Conservation (phyloP, 768 basidiomycete species). For the Lactarius pseudohatsudake region DNA sequence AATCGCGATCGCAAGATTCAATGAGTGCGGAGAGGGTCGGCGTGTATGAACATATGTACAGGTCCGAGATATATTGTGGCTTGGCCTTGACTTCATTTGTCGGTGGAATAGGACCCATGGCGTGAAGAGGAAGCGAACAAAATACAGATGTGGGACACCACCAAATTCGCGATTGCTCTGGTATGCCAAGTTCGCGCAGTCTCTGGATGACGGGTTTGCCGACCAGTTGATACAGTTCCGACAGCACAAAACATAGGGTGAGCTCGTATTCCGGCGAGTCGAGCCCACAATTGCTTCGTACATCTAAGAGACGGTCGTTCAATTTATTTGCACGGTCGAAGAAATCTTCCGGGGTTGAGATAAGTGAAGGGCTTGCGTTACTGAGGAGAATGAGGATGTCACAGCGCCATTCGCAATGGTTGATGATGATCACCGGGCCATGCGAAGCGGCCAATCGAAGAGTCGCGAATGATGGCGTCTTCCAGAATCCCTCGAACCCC, state of each 20-base stretch:
- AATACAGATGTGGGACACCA: background rate
- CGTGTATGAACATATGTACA: constrained; percentile 12
- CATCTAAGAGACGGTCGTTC: background rate
- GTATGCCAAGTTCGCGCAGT: background rate
- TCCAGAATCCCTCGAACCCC: background rate
- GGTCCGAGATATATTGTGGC: background rate
- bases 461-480: background rate
- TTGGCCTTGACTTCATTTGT: background rate
- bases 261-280: background rate
- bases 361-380: background rate
- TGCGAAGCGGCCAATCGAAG: background rate
- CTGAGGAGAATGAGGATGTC: background rate
- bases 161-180: background rate
- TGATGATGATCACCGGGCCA: background rate
- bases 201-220: background rate
- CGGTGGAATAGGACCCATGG: constrained; percentile 4
- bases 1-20: background rate
- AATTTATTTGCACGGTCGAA: background rate
- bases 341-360: background rate
- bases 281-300: background rate
- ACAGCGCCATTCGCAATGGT: background rate
- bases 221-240: background rate
- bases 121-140: constrained; percentile 18
- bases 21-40: no score
- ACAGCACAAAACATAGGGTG: background rate